These are phyloP conservation scores for Paracamarosporium sp. DNA, from an alignment of 2,329 filamentous ascomycete genomes.

Conservation along the genomic window DNA sequence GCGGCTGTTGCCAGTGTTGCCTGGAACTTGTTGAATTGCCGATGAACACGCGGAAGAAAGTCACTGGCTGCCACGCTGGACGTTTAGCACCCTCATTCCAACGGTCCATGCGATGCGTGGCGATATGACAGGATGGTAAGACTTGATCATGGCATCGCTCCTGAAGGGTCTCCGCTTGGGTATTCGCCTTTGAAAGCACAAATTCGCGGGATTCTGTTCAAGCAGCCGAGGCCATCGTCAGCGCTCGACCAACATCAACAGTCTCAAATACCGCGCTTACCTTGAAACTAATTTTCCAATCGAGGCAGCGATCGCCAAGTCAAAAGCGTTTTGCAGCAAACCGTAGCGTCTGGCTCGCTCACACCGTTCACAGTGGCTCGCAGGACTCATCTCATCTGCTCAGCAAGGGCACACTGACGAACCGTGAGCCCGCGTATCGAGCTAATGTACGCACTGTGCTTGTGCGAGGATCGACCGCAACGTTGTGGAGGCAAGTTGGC, in stretches of 20 bases:
- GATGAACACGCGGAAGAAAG: conserved; percentile 14
- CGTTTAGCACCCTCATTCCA: conserved; percentile 13
- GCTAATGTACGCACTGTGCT: conserved; percentile 14
- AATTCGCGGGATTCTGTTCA: background rate
- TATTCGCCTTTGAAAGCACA: background rate
- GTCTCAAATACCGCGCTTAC: background rate
- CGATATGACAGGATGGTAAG: background rate
- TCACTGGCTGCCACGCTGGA: conserved; percentile 17
- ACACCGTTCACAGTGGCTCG: conserved; percentile 7
- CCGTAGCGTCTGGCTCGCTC: conserved; percentile 1
- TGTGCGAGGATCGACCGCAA: conserved; percentile 17
- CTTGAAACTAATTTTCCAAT: conserved; percentile 8
- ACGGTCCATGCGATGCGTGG: conserved; percentile 9
- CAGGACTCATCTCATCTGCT: conserved; percentile 1
- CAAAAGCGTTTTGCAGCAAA: background rate
- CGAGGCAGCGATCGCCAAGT: conserved; percentile 9
- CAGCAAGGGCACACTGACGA: conserved; percentile 18
- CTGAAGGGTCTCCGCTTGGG: background rate
- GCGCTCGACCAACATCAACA: background rate
- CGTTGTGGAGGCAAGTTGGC: conserved; percentile 14
- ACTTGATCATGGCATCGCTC: background rate
- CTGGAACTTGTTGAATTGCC: conserved; percentile 1
- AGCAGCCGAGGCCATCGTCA: background rate
- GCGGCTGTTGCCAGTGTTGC: background rate
- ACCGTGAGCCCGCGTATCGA: conserved; percentile 15